Conservation (phyloP, 192 early-diverging fungal species). For the Pilobolus umbonatus region DNA sequence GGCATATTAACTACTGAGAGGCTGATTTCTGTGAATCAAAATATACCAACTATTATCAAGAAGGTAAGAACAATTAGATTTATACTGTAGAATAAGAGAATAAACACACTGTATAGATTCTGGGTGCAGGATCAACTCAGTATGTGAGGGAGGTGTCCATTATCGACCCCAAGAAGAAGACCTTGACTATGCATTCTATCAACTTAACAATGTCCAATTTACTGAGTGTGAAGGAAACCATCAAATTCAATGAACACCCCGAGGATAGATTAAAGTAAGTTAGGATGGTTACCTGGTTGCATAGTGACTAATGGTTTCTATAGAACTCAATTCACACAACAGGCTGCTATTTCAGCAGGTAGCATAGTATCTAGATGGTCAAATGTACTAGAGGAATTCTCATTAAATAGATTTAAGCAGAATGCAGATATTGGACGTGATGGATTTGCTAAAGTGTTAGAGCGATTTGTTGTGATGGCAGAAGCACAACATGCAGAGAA, state of each 20-base stretch:
- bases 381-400: conserved; percentile 79
- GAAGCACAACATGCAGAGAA: conserved; percentile 30
- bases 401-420: conserved; percentile 78
- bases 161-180: conserved; percentile 72
- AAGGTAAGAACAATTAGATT: conserved; percentile 33
- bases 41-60: conserved; percentile 72
- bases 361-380: conserved; percentile 62
- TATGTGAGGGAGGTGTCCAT: conserved; percentile 91
- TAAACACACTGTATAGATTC: conserved; percentile 38
- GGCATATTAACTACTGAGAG: conserved; percentile 88
- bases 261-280: conserved; percentile 41
- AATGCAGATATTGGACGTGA: conserved; percentile 83
- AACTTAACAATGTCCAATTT: conserved; percentile 87
- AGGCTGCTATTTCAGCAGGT: conserved; percentile 79
- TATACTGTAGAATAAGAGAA: neutral
- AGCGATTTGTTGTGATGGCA: conserved; percentile 46
- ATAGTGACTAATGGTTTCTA: neutral
- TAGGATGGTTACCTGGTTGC: neutral
- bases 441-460: conserved; percentile 83
- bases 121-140: conserved; percentile 62
- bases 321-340: conserved; percentile 73
- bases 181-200: conserved; percentile 69
- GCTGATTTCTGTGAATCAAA: conserved; percentile 84
- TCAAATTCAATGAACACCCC: conserved; percentile 68
- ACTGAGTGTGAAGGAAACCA: conserved; percentile 81